Evolutionary conservation across 1,284 basidiomycete species (phyloP), one percentile per base, ranked within the genome.

Genomic region (Rhodotorula glutinis): DNA sequence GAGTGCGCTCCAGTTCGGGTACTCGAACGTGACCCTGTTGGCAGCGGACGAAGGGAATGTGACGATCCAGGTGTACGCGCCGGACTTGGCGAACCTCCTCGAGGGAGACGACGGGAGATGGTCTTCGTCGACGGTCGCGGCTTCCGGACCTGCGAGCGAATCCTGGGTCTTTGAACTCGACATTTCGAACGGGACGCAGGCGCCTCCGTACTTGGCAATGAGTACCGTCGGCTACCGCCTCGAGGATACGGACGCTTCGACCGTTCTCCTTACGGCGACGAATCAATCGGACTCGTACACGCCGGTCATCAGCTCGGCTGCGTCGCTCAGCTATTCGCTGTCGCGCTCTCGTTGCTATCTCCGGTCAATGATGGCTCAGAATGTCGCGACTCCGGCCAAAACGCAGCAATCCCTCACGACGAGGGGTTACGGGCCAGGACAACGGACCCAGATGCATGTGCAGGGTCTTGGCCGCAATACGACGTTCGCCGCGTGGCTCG

Each of bases 401-500:
- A 25, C 66, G n/a, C 14, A 16, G 2, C 40, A 25, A 8, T 38
- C 57, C 25, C 61, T 25, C 46, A 76, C 71, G 60, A 71, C 60
- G 30, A 57, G 65, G 29, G 72, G 73, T 2, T 60, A 69, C 47
- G 75, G 59, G 29, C 68, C 49, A 63, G 77, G 70, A 13, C 64
- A 49, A 19, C 74, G 76, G 53, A 57, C 66, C 9, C 77, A 77
- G 62, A 77, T 66, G 27, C 27, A 69, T 14, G 65, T 79, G 21
- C 43, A 53, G 2, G 75, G 72, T 13, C 71, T 80, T 21, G 63
- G 69, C 21, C 47, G 67, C 2, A 76, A 68, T 13, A 75, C 71
- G 41, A 80, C 80, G 59, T 80, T 80, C 57, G 79, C 79, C 0
- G 74, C 77, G 3, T 80, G 78, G 78, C 71, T 80, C 33, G 62